A percentile compares a stretch with the other conserved stretches of the same genome.
Evolutionary conservation across 148 eudicot species (phyloP).

Genomic region (Vaccinium darrowii): DNA sequence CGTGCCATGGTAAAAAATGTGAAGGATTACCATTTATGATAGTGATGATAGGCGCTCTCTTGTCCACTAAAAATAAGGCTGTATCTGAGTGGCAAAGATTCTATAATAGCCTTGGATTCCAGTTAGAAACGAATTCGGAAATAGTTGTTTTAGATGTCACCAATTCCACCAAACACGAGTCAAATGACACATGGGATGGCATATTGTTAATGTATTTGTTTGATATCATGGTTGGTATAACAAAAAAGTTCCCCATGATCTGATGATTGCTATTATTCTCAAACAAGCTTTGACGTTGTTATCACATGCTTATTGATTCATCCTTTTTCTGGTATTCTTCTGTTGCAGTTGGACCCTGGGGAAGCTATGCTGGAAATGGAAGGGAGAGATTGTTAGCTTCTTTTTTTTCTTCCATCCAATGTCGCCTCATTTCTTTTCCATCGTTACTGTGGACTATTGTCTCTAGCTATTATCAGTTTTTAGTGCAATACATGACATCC

Average conservation of each 20-base stretch:
- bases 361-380: slow-evolving; percentile 2
- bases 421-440: neutral
- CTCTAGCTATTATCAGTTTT: neutral
- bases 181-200: neutral
- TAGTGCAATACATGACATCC: neutral
- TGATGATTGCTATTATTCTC: neutral
- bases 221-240: too few relatives aligned
- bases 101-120: too few relatives aligned
- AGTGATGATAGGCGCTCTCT: too few relatives aligned
- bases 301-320: too few relatives aligned
- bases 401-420: neutral
- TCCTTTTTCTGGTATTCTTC: neutral
- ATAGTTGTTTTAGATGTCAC: too few relatives aligned
- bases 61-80: too few relatives aligned
- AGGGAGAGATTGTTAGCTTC: neutral
- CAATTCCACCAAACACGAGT: too few relatives aligned
- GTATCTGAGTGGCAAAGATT: too few relatives aligned
- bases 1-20: too few relatives aligned
- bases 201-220: neutral
- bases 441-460: neutral
- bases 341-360: neutral
- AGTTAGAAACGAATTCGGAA: too few relatives aligned
- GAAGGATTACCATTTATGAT: too few relatives aligned
- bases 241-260: neutral
- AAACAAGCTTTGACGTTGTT: neutral